Conservation (phyloP, 768 basidiomycete species). For the Podaxis rugospora region DNA sequence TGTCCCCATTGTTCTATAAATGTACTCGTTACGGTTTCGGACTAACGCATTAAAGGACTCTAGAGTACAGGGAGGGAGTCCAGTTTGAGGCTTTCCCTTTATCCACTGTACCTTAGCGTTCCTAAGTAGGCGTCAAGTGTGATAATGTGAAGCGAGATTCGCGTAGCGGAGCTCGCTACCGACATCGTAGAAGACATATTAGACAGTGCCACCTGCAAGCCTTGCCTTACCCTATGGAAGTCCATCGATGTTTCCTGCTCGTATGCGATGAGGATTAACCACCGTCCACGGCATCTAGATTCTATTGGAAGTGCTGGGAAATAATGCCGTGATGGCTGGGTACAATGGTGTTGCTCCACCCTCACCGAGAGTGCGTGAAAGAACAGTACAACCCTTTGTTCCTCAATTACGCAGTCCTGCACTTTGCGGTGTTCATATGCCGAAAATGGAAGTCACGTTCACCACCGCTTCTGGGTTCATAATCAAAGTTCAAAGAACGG, state of each 20-base stretch:
- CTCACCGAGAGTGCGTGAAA: background rate
- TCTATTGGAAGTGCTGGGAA: background rate
- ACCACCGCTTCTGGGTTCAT: background rate
- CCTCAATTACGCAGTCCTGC: background rate
- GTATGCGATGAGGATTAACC: background rate
- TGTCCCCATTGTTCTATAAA: background rate
- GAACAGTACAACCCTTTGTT: background rate
- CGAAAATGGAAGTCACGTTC: background rate
- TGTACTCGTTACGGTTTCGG: background rate
- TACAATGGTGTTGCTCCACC: background rate
- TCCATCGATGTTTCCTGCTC: background rate
- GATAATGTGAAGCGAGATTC: background rate
- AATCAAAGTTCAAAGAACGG: background rate
- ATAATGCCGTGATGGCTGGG: background rate
- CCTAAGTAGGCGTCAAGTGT: background rate
- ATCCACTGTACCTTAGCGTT: background rate
- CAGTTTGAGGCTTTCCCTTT: background rate
- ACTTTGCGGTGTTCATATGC: background rate
- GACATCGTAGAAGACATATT: background rate
- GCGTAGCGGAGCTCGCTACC: background rate
- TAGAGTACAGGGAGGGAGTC: background rate
- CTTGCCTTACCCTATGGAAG: background rate
- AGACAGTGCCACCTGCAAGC: too few species aligned
- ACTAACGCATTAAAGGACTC: background rate
- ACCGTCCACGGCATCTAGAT: background rate